Conservation (phyloP, 805 yeast species). For the Zygotorulaspora florentina region DNA sequence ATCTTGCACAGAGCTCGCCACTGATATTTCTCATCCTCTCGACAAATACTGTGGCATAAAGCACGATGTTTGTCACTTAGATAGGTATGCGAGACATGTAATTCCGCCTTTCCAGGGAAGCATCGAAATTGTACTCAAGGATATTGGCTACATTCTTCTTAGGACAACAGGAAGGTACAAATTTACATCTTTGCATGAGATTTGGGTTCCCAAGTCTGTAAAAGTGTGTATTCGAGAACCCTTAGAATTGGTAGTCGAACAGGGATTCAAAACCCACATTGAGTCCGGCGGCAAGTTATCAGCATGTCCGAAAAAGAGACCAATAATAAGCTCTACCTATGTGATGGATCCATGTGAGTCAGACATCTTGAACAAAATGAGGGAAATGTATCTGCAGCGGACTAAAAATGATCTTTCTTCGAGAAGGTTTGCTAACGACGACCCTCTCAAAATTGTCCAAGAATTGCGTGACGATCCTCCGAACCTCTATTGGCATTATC, state of each 20-base stretch:
- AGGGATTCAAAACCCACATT: conserved; percentile 34
- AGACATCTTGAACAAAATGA: conserved; percentile 23
- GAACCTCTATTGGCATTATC: conserved; percentile 33
- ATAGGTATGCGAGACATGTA: conserved; percentile 41
- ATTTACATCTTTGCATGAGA: conserved; percentile 39
- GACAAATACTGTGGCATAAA: conserved; percentile 31
- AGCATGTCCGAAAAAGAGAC: conserved; percentile 26
- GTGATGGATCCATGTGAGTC: conserved; percentile 23
- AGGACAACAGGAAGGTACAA: conserved; percentile 51
- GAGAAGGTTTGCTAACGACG: conserved; percentile 17
- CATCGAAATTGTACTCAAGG: conserved; percentile 60
- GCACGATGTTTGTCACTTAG: conserved; percentile 12
- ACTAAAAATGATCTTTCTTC: conserved; percentile 23
- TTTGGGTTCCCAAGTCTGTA: conserved; percentile 54
- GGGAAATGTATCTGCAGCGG: conserved; percentile 25
- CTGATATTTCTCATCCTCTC: conserved; percentile 29
- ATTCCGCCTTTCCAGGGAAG: conserved; percentile 71
- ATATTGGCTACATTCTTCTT: conserved; percentile 59
- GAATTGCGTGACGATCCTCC: conserved; percentile 17
- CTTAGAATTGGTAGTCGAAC: conserved; percentile 30
- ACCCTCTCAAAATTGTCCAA: conserved; percentile 19
- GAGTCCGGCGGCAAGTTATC: conserved; percentile 31
- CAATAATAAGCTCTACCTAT: conserved; percentile 28
- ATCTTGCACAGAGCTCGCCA: conserved; percentile 15
- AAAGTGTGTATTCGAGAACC: conserved; percentile 53